Conservation (phyloP, 805 yeast genomes). For the Debaryomyces prosopidis region DNA sequence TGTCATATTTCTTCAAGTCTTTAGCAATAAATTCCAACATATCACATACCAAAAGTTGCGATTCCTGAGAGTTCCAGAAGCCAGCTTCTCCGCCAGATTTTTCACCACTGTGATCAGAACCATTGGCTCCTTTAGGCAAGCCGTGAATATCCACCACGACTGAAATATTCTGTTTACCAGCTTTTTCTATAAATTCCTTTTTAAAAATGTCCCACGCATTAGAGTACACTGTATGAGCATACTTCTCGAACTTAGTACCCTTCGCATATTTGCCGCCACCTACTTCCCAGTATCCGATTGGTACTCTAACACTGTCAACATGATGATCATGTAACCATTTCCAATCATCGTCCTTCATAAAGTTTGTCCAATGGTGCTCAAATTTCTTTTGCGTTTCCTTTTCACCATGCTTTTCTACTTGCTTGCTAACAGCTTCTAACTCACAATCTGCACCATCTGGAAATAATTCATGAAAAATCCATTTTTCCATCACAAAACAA, state of each 20-base stretch:
- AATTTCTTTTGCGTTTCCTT: constrained; percentile 54
- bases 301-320: constrained; percentile 81
- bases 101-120: constrained; percentile 82
- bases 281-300: constrained; percentile 92
- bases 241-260: constrained; percentile 62
- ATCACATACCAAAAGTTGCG: constrained; percentile 47
- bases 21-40: constrained; percentile 60
- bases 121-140: constrained; percentile 90
- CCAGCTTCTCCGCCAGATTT: constrained; percentile 50
- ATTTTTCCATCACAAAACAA: constrained; percentile 75
- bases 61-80: constrained; percentile 55
- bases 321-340: constrained; percentile 64
- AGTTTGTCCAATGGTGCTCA: constrained; percentile 67
- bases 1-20: constrained; percentile 59
- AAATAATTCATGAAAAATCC: constrained; percentile 68
- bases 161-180: constrained; percentile 62
- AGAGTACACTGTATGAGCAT: constrained; percentile 53
- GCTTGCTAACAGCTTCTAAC: constrained; percentile 63
- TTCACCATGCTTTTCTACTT: constrained; percentile 48
- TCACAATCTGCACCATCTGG: constrained; percentile 64
- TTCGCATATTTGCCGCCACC: constrained; percentile 57
- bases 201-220: constrained; percentile 72
- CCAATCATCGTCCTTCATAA: constrained; percentile 75
- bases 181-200: constrained; percentile 53
- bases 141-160: constrained; percentile 86